Evolutionary conservation across 2,329 filamentous ascomycete genomes (phyloP).

Genomic region (Ophiostoma tasmaniense): DNA sequence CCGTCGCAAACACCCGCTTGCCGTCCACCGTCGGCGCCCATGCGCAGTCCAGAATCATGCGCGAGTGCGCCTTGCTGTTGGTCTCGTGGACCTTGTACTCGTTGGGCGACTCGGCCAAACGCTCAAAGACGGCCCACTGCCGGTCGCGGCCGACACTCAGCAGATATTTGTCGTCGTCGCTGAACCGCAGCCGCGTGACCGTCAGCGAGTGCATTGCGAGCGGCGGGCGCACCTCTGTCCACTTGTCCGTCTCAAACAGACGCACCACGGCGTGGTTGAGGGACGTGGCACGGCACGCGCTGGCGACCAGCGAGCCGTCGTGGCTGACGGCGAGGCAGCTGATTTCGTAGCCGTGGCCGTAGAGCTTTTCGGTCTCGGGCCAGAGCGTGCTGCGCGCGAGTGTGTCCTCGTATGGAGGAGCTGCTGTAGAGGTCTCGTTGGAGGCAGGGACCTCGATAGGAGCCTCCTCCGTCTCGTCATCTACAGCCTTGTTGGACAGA

Average conservation of each 20-base stretch:
- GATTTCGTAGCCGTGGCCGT: conserved; percentile 96
- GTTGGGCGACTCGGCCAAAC: conserved; percentile 29
- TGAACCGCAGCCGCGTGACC: conserved; percentile 74
- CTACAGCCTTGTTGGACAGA: conserved; percentile 88
- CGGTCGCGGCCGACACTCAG: conserved; percentile 86
- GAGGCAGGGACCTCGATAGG: not conserved
- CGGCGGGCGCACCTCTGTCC: conserved; percentile 80
- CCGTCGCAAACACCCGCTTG: conserved; percentile 63
- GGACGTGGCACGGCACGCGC: conserved; percentile 86
- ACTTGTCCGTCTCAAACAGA: conserved; percentile 75
- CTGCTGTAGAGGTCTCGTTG: conserved; percentile 29
- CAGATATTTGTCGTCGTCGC: conserved; percentile 54
- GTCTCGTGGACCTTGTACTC: conserved; percentile 51
- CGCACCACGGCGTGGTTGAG: conserved; percentile 91
- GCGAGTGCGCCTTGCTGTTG: conserved; percentile 76
- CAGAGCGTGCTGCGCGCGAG: conserved; percentile 85
- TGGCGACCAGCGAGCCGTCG: conserved; percentile 70
- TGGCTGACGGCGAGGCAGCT: conserved; percentile 73
- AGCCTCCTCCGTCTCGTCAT: conserved; percentile 25
- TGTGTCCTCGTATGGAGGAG: conserved; percentile 59
- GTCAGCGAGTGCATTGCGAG: conserved; percentile 82
- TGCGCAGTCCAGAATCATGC: conserved; percentile 84
- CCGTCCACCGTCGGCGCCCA: conserved; percentile 56
- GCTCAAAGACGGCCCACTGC: conserved; percentile 77
- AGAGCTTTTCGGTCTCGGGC: conserved; percentile 94